Conservation (phyloP, 345 rosid species). For the Acer yangbiense region DNA sequence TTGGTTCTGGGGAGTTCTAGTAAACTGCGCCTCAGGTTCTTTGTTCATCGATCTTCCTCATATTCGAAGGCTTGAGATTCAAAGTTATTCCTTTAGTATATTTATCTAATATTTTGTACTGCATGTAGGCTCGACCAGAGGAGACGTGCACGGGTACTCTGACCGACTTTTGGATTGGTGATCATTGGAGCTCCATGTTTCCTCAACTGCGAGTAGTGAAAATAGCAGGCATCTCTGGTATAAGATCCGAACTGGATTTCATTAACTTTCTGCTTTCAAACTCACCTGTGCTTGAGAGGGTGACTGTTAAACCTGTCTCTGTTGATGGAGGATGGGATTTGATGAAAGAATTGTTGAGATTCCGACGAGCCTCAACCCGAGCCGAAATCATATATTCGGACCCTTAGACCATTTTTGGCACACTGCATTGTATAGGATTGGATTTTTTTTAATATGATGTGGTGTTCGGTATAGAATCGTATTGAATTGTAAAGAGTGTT, state of each 20-base stretch:
- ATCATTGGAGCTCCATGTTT: constrained; percentile 47
- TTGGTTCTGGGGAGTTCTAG: constrained; percentile 33
- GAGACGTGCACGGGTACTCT: constrained; percentile 27
- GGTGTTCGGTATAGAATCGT: background rate
- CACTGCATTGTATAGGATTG: background rate
- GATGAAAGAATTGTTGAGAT: constrained; percentile 57
- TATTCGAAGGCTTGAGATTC: constrained; percentile 69
- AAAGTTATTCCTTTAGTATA: constrained; percentile 39
- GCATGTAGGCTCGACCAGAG: constrained; percentile 56
- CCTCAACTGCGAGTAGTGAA: constrained; percentile 50
- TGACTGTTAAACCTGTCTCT: constrained; percentile 55
- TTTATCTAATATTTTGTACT: constrained; percentile 10
- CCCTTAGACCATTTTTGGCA: constrained; percentile 27
- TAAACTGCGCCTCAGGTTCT: constrained; percentile 64
- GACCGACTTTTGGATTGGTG: constrained; percentile 44
- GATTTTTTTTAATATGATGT: background rate
- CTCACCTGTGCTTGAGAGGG: constrained; percentile 56
- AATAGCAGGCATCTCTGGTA: constrained; percentile 47
- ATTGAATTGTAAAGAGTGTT: background rate
- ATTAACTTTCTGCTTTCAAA: constrained; percentile 59
- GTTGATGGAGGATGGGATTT: constrained; percentile 48
- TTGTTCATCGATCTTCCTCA: constrained; percentile 64
- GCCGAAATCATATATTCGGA: constrained; percentile 62
- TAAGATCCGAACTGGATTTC: constrained; percentile 55
- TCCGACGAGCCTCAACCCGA: constrained; percentile 52